Conservation (phyloP, 225 moss, liverwort and hornwort genomes). For the Sphagnum tenellum region DNA sequence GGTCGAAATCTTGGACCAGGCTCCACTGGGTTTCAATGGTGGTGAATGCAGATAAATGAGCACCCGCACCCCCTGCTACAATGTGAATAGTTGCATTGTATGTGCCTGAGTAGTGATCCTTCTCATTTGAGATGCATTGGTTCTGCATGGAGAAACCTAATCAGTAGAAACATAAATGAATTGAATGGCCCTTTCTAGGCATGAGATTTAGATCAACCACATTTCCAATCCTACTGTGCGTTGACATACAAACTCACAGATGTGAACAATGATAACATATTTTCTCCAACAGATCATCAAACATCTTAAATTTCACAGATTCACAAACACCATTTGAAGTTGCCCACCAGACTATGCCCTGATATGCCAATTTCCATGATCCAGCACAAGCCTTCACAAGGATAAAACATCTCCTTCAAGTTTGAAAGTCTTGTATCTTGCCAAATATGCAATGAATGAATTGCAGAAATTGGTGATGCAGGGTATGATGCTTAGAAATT, state of each 20-base stretch:
- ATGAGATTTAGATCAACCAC: neutral
- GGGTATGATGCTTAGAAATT: neutral
- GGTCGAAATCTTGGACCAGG: conserved; percentile 34
- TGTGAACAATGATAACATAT: neutral
- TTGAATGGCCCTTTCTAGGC: neutral
- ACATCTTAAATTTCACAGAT: too few relatives aligned
- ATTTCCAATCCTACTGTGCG: neutral
- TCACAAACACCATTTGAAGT: too few relatives aligned
- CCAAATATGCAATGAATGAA: neutral
- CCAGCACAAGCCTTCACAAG: neutral
- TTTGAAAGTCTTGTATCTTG: neutral
- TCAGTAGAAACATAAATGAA: neutral
- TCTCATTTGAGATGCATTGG: conserved; percentile 35
- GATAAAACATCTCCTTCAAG: neutral
- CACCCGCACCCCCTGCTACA: conserved; percentile 48
- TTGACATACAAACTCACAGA: neutral
- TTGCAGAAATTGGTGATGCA: neutral
- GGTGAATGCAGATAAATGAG: conserved; percentile 17
- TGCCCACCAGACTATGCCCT: too few relatives aligned
- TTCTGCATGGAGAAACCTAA: conserved; percentile 18
- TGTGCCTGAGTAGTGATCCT: conserved; percentile 45
- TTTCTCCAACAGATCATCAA: neutral
- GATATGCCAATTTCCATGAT: neutral
- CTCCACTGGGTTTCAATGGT: conserved; percentile 46
- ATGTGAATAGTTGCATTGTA: conserved; percentile 65